Base-by-base conservation (phyloP, 352 stramenopile genomes). In the Globisporangium viniferum region DNA sequence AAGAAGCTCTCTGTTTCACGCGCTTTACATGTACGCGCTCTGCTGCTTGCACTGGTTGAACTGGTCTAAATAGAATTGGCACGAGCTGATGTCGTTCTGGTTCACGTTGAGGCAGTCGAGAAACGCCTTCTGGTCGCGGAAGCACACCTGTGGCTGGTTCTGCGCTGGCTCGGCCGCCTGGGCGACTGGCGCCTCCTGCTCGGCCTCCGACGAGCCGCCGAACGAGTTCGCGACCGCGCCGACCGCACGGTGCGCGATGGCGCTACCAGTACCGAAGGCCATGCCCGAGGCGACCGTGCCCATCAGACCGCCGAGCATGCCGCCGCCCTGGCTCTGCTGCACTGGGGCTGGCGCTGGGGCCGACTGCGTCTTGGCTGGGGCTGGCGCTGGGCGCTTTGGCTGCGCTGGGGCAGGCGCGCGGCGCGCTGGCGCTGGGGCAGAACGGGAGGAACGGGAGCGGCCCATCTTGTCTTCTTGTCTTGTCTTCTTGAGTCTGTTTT, bases 211-310 rank as follows among this genome's bases (percentile, higher is more conserved):
- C 62, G 77, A 85, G 59, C 80, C 66, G 35, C 89, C 82, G 67
- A 96, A 81, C 72, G 85, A 92, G 67, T 77, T 76, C 18, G 81
- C 85, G 33, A 91, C 88, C 61, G 87, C 88, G 41, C 86, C 84
- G n/a, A 95, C 89, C 5, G 86, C 96, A 59, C 91, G 93, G 76
- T 99, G 97, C 20, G 96, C 97, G 68, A 99, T 98, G 39, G 95
- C 94, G 62, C 89, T 98, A 70, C 97, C 97, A 59, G 94, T 98
- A 73, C 97, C 97, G 77, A 99, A 99, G n/a, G 96, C 97, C 92
- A 99, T 99, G 68, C 97, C 97, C 80, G 98, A 90, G 27, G 92
- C 95, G 70, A 99, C 97, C 39, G 95, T 99, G 69, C 90, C 89
- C 77, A 97, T 97, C 73, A 99, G 96, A 44, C 96, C 96, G 48